Evolutionary conservation across 177 flowering plant genomes (phyloP).

Genomic region (Vitis hybrid): DNA sequence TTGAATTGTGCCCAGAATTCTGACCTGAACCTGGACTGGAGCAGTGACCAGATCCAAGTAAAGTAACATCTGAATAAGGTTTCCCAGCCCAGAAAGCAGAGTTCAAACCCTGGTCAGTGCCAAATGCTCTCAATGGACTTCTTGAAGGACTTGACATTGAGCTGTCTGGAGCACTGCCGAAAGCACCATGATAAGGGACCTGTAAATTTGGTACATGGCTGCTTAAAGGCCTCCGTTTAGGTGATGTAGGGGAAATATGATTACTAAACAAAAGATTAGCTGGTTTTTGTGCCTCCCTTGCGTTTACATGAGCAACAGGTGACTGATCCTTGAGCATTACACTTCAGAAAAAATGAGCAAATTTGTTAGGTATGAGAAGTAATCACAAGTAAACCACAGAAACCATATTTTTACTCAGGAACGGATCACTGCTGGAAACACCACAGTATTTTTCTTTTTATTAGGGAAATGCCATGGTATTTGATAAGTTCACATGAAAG

Average conservation of each 20-base stretch:
- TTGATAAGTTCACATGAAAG: constrained; percentile 1
- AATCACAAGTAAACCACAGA: neutral
- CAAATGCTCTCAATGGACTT: constrained; percentile 72
- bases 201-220: constrained; percentile 55
- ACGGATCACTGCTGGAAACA: neutral
- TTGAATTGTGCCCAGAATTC: constrained; percentile 81
- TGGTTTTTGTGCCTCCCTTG: constrained; percentile 47
- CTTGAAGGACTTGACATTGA: constrained; percentile 91
- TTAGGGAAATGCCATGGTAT: no score
- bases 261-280: constrained; percentile 29
- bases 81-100: constrained; percentile 64
- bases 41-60: constrained; percentile 84
- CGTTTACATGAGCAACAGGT: constrained; percentile 29
- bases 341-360: constrained; percentile 34
- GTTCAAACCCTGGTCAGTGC: constrained; percentile 56
- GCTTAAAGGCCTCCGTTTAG: constrained; percentile 45
- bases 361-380: constrained; percentile 16
- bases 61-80: constrained; percentile 60
- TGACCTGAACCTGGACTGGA: constrained; percentile 89
- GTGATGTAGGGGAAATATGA: constrained; percentile 50
- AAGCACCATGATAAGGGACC: constrained; percentile 55
- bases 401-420: neutral
- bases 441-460: neutral
- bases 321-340: constrained; percentile 43
- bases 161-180: constrained; percentile 84